phyloP scores from a whole-genome alignment of 495 filamentous ascomycete genomes.

The Polyplosphaeria fusca region DNA sequence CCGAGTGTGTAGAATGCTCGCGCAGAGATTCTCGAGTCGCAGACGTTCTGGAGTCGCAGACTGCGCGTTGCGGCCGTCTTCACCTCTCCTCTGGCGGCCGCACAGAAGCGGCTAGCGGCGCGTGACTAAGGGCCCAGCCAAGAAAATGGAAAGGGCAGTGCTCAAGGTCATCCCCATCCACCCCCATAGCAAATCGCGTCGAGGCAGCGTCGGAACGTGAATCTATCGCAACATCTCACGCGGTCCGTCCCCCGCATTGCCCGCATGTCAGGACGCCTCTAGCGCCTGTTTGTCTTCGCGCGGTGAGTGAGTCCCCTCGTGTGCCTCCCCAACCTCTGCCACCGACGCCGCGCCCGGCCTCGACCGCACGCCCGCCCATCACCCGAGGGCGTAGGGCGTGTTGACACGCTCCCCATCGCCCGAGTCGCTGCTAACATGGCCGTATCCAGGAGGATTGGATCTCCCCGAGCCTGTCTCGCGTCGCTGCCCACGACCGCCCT shows the following conservation, averaged over 20 bases:
- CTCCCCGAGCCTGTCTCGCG: background rate
- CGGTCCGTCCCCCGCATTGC: constrained; percentile 4
- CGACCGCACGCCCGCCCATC: background rate
- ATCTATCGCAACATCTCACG: constrained; percentile 13
- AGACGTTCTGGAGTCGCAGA: background rate
- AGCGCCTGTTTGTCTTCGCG: constrained; percentile 14
- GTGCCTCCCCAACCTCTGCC: background rate
- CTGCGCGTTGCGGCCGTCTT: too few relatives aligned
- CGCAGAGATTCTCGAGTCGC: background rate
- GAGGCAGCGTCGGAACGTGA: constrained; percentile 8
- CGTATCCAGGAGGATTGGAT: constrained; percentile 12
- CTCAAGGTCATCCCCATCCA: background rate
- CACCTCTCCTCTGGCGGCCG: too few relatives aligned
- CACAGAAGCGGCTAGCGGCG: too few relatives aligned
- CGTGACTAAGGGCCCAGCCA: too few relatives aligned
- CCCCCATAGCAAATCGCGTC: constrained; percentile 18
- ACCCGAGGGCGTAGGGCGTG: too few relatives aligned
- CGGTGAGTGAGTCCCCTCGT: constrained; percentile 7
- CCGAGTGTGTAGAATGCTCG: background rate
- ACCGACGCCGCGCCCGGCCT: background rate
- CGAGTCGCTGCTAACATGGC: background rate
- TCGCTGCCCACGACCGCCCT: background rate
- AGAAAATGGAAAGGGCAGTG: too few relatives aligned
- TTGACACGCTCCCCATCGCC: background rate
- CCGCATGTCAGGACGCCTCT: constrained; percentile 8